Conservation (phyloP, 805 yeast species). For the Wickerhamomyces subpelliculosus region DNA sequence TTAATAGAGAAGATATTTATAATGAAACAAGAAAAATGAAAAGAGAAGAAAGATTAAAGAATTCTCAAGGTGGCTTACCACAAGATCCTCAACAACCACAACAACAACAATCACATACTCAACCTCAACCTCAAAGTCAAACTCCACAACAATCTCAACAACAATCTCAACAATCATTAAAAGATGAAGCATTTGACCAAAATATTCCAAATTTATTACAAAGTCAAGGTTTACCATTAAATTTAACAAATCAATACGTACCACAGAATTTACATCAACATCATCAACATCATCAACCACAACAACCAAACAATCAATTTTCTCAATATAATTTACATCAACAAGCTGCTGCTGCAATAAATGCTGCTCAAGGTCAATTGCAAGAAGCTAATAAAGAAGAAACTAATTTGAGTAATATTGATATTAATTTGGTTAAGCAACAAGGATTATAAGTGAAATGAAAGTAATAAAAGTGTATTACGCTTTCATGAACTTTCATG, state of each 20-base stretch:
- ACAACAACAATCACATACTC: constrained; percentile 2
- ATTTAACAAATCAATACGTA: constrained; percentile 1
- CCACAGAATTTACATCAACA: background rate
- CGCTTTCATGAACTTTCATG: too few species aligned
- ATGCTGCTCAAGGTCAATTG: constrained; percentile 1
- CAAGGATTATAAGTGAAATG: constrained; percentile 10
- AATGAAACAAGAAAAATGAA: constrained; percentile 27
- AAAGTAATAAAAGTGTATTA: too few species aligned
- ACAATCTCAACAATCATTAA: constrained; percentile 6
- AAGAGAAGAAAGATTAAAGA: constrained; percentile 21
- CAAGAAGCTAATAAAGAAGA: constrained; percentile 13
- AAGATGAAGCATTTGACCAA: constrained; percentile 19
- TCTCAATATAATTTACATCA: constrained; percentile 1
- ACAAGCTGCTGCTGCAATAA: constrained; percentile 1
- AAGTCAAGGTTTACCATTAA: constrained; percentile 3
- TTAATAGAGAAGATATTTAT: constrained; percentile 25
- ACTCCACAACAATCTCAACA: constrained; percentile 6
- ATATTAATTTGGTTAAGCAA: constrained; percentile 19
- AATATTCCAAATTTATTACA: constrained; percentile 21
- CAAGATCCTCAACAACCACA: constrained; percentile 3
- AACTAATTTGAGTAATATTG: constrained; percentile 21
- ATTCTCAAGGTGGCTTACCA: constrained; percentile 2
- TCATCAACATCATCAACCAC: constrained; percentile 1
- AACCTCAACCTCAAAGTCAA: constrained; percentile 3
- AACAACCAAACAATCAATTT: constrained; percentile 2